These are phyloP conservation scores for Phylloporus rhodoxanthus DNA, from an alignment of 768 basidiomycete species.

Conservation along the genomic window DNA sequence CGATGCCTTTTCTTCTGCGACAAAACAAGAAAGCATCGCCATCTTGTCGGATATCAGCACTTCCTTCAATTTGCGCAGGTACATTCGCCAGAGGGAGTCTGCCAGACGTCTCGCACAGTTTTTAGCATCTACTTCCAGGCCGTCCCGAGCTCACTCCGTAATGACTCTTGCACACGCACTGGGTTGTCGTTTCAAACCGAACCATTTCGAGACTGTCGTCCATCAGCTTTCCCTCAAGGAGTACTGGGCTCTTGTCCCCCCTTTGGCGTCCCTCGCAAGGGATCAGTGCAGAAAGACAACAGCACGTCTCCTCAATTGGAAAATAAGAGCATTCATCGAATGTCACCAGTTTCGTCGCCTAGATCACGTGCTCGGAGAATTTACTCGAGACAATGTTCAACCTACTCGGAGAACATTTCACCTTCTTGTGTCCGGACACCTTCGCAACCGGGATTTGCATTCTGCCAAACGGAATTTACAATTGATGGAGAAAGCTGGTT, in stretches of 20 bases:
- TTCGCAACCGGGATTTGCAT: constrained; percentile 61
- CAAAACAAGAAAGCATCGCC: constrained; percentile 8
- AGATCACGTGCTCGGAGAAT: constrained; percentile 44
- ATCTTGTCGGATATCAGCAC: constrained; percentile 15
- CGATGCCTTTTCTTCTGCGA: constrained; percentile 20
- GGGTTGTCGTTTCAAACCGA: constrained; percentile 46
- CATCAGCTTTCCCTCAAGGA: constrained; percentile 42
- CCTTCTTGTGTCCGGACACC: constrained; percentile 57
- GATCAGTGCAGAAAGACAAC: constrained; percentile 46
- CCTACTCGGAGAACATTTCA: constrained; percentile 66
- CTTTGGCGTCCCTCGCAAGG: constrained; percentile 44
- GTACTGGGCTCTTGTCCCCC: constrained; percentile 48
- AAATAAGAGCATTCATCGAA: constrained; percentile 55
- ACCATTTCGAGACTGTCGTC: constrained; percentile 54
- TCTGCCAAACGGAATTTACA: constrained; percentile 50
- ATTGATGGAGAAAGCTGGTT: constrained; percentile 52
- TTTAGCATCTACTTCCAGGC: constrained; percentile 31
- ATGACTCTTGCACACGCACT: constrained; percentile 44
- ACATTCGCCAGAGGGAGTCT: constrained; percentile 32
- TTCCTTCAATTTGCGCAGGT: constrained; percentile 19
- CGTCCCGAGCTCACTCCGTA: constrained; percentile 39
- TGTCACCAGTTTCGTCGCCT: constrained; percentile 43
- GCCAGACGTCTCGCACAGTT: constrained; percentile 30
- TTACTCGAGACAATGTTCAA: constrained; percentile 37
- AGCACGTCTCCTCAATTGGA: constrained; percentile 64